Base-by-base conservation (phyloP, 768 basidiomycete genomes). In the Hericium rajendrae region DNA sequence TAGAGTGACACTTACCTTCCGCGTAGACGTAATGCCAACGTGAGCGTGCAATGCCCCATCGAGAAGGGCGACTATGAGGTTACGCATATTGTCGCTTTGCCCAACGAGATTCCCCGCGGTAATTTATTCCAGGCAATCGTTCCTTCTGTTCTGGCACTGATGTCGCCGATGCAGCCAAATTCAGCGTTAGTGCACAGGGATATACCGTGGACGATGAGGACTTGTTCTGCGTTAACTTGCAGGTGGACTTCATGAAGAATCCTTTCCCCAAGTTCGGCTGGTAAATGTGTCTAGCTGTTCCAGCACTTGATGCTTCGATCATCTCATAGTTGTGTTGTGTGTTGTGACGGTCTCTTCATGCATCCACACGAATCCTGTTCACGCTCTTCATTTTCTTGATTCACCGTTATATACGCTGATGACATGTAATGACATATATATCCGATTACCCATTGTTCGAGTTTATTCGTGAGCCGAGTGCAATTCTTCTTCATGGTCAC, bases 101-200 rank as follows among this genome's bases (percentile, higher is more conserved):
- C 97, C 12, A 88, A 79, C 64, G 93, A 98, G 73, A 94, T 99
- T 53, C 97, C 97, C 0, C 78, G 73, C 70, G 94, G 84, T 83
- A 57, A 55, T 76, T 54, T 39, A 6, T 13, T 11, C 6, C 3
- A 26, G 3, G 22, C 26, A 26, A 28, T 4, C 49, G 6, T 16
- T 15, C n/a, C 26, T 51, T 38, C 32, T 28, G 43, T 28, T 53
- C 26, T 26, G 26, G 26, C 26, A 26, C 26, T 26, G 26, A 26
- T 26, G 18, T 53, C 5, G 26, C 26, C 26, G 26, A 26, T 26
- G 26, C 64, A 97, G 95, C 94, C 72, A 94, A 91, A 67, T 97
- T 97, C 72, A 68, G 56, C 5, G 82, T 98, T 50, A 65, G 76
- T 26, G 82, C 94, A 15, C 66, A 72, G 1, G 93, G 83, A 1